phyloP scores from a whole-genome alignment of 768 basidiomycete species.

The Hortiboletus campestris region DNA sequence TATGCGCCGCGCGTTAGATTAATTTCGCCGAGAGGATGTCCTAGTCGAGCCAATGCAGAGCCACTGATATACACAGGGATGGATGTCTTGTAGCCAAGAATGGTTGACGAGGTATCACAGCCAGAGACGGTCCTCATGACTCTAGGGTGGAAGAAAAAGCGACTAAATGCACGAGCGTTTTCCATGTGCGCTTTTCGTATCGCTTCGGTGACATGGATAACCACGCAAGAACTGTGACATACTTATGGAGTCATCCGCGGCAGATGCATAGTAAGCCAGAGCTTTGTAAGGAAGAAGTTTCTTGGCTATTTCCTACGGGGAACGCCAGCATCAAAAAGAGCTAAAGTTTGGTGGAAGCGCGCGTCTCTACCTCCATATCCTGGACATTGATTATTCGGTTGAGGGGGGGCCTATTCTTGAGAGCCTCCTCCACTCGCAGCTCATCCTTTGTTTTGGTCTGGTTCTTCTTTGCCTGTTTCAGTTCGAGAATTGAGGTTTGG shows the following conservation, averaged over 20 bases:
- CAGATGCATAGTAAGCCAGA: constrained; percentile 81
- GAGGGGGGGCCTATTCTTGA: constrained; percentile 61
- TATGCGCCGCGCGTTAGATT: constrained; percentile 77
- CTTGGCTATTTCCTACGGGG: constrained; percentile 62
- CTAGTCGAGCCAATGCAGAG: constrained; percentile 80
- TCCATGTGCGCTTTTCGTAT: constrained; percentile 51
- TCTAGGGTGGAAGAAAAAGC: constrained; percentile 85
- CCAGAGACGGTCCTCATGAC: constrained; percentile 66
- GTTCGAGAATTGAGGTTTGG: constrained; percentile 37
- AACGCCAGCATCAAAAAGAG: not conserved
- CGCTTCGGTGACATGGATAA: constrained; percentile 16
- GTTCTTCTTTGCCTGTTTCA: constrained; percentile 38
- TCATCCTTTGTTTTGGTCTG: constrained; percentile 66
- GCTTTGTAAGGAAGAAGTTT: constrained; percentile 72
- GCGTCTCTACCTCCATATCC: constrained; percentile 71
- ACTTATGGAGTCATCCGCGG: constrained; percentile 84
- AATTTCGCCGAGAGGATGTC: constrained; percentile 85
- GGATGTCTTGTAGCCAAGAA: constrained; percentile 66
- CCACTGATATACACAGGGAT: constrained; percentile 84
- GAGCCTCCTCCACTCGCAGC: constrained; percentile 60
- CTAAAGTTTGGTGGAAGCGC: not conserved
- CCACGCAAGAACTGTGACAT: constrained; percentile 26
- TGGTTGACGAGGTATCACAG: constrained; percentile 68
- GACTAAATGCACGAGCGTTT: constrained; percentile 76
- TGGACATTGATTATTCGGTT: constrained; percentile 67